Percentiles rank a stretch among this genome's conserved stretches.
Evolutionary conservation across 1,284 basidiomycete genomes (phyloP).

Genomic region (Takashimella koratensis): DNA sequence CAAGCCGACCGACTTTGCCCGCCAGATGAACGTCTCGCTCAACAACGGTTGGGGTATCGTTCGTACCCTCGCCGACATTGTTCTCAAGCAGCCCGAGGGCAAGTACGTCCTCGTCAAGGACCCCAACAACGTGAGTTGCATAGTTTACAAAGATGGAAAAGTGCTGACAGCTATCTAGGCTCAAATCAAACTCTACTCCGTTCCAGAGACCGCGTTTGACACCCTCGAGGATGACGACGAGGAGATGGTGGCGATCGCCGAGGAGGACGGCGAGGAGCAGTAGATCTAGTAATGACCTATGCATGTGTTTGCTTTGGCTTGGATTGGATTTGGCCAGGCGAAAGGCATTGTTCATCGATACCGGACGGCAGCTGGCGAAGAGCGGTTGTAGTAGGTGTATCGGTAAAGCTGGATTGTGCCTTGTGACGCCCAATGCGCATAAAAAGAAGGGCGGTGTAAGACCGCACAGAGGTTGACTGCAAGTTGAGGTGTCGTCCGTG

Average conservation of each 20-base stretch:
- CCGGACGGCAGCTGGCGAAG: too few species aligned
- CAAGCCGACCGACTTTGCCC: conserved; percentile 91
- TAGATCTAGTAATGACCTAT: background rate
- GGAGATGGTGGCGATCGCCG: conserved; percentile 45
- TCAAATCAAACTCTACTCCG: conserved; percentile 79
- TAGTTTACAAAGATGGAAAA: conserved; percentile 5
- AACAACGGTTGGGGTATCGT: conserved; percentile 99
- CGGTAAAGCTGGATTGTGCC: too few species aligned
- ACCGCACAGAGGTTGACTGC: too few species aligned
- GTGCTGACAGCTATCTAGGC: conserved; percentile 61
- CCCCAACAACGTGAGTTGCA: conserved; percentile 77
- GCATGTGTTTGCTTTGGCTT: background rate
- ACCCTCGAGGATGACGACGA: conserved; percentile 79
- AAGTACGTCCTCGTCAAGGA: conserved; percentile 95
- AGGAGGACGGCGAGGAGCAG: conserved; percentile 27
- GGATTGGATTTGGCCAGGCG: conserved; percentile 15
- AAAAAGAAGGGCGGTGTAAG: too few species aligned
- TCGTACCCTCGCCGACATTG: conserved; percentile 83
- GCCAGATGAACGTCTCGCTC: conserved; percentile 91
- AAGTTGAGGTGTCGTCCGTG: background rate
- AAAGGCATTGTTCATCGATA: too few species aligned
- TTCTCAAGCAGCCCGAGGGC: conserved; percentile 92
- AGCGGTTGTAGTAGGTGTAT: too few species aligned
- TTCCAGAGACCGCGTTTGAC: conserved; percentile 83
- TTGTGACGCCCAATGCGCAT: too few species aligned